Evolutionary conservation across 2,329 filamentous ascomycete species (phyloP), one percentile per base, ranked within the genome.

Genomic region (Venturia pyrina): DNA sequence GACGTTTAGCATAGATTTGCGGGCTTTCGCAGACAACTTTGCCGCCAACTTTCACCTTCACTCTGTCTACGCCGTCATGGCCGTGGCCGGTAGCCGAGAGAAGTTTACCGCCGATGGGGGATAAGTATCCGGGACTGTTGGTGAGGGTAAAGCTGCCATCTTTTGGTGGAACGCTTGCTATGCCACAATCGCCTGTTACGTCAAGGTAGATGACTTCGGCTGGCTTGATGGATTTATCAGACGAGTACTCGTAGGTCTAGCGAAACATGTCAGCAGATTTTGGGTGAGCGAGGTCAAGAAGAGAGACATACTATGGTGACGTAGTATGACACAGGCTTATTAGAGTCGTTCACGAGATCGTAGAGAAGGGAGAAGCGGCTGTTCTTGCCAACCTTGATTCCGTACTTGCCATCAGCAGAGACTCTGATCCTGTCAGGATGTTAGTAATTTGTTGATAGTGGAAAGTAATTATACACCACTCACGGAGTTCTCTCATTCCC

Each of bases 401-500:
- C 62, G 21, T 64, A 53, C 21, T 53, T 50, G 4, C 46, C 34
- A 44, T 64, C 44, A 21, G 34, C 60, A 3, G 53, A 62, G 6
- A 44, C n/a, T 44, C 60, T 21, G 6, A 59, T 11, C 3, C 53
- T 59, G 32, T n/a, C 17, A 3, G 3, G 28, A 21, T 8, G 15
- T 59, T 24, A 59, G 15, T 37, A 40, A 3, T 37, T 4, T 2
- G 28, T 28, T 34, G 50, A 21, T 34, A 17, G 28, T 28, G 2
- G 1, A 19, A 11, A 34, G 37, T 32, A n/a, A 10, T 59, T 17
- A 11, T 19, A 11, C 53, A 37, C 15, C 37, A 21, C 53, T 59
- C 19, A 59, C 41, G 62, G 62, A 10, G 62, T 64, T 11, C 62
- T 21, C 41, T 64, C 62, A 40, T 64, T 64, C 24, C 62, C 62